Evolutionary conservation across 140 eudicot species (phyloP).

Genomic region (Ambrosia hybrid): DNA sequence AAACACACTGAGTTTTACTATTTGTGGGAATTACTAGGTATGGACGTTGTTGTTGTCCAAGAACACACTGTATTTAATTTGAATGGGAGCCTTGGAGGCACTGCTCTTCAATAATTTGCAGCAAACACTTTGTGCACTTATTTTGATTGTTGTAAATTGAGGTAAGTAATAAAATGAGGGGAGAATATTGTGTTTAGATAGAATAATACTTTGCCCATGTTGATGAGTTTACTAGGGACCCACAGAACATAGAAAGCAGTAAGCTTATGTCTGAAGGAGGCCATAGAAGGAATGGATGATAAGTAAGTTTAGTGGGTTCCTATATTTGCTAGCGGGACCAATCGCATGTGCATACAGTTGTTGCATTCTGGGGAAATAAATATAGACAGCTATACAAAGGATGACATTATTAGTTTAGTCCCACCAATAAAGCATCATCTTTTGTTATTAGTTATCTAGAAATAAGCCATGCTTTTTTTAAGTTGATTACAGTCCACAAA

Average conservation of each 20-base stretch:
- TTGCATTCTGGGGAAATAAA: conserved; percentile 22
- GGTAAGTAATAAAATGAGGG: conserved; percentile 19
- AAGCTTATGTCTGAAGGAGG: conserved; percentile 14
- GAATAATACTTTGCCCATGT: conserved; percentile 36
- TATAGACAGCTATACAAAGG: conserved; percentile 34
- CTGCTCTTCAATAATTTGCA: conserved; percentile 13
- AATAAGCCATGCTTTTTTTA: neutral
- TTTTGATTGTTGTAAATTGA: conserved; percentile 17
- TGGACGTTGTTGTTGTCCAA: neutral
- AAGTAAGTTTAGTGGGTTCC: conserved; percentile 29
- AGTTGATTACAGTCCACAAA: conserved; percentile 5
- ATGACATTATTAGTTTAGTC: conserved; percentile 24
- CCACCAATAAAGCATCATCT: neutral
- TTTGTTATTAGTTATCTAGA: neutral
- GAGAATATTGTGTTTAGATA: conserved; percentile 18
- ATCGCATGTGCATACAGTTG: conserved; percentile 32
- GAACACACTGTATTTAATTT: conserved; percentile 1
- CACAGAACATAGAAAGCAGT: conserved; percentile 6
- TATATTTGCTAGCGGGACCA: conserved; percentile 29
- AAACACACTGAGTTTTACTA: conserved; percentile 6
- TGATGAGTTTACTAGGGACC: conserved; percentile 30
- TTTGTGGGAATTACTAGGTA: too few species aligned
- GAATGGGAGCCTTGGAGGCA: neutral
- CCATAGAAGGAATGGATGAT: conserved; percentile 13
- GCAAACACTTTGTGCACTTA: neutral